These are phyloP conservation scores for Microdochium trichocladiopsis DNA, from an alignment of 2,329 filamentous ascomycete genomes.

Conservation along the genomic window DNA sequence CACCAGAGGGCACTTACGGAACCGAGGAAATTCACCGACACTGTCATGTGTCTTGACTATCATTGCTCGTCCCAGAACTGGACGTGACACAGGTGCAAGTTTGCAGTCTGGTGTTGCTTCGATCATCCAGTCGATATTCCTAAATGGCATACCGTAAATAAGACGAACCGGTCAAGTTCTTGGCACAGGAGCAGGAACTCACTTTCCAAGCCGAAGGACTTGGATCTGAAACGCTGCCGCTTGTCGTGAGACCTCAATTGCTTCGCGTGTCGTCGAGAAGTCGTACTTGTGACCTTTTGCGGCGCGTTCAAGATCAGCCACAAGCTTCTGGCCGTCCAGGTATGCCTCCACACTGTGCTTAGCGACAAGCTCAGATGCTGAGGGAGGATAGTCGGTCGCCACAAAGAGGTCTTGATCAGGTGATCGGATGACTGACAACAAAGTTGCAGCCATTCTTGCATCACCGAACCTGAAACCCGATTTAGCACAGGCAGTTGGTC, in stretches of 20 bases:
- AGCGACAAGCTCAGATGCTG: neutral
- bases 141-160: neutral
- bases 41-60: neutral
- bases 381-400: neutral
- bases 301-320: neutral
- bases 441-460: neutral
- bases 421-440: neutral
- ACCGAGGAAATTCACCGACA: neutral
- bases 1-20: neutral
- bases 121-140: neutral
- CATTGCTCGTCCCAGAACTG: neutral
- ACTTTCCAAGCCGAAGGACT: neutral
- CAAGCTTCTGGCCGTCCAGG: neutral
- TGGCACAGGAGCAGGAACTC: neutral
- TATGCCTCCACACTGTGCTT: neutral
- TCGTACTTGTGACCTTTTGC: neutral
- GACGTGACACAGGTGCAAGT: neutral
- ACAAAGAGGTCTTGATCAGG: neutral
- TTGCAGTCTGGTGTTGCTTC: neutral
- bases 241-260: neutral
- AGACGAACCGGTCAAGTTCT: neutral
- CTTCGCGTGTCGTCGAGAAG: neutral
- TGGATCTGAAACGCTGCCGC: neutral
- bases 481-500: neutral
- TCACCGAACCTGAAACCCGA: neutral